Base-by-base conservation (phyloP, 1,284 basidiomycete genomes). In the Tylopilus sp. region DNA sequence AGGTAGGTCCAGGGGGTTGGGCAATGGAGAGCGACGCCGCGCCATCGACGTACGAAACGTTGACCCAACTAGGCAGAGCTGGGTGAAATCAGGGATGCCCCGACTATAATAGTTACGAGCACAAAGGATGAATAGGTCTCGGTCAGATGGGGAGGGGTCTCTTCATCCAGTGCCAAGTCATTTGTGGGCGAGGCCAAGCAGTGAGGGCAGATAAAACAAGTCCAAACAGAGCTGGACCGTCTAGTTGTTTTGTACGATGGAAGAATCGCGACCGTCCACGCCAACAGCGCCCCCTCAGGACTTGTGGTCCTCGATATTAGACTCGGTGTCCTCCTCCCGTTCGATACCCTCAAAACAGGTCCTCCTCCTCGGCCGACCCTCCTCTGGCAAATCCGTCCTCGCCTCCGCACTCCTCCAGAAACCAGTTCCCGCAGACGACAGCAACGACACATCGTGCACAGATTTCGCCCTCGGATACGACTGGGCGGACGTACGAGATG, bases 391-490 rank as follows among this genome's bases (percentile, higher is more conserved):
- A 67, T 86, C 86, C 1, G 77, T 84, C 0, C 66, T 93, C 16
- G 78, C 80, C 0, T 74, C 83, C 25, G 81, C 84, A 0, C 68
- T 92, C 10, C 71, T 91, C n/a, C 79, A 86, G 64, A 87, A 82
- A 66, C 73, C 78, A 11, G 61, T 63, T 13, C 12, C 38, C 1
- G 56, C 71, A 29, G 79, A 83, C 46, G 80, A 81, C 46, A 72
- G 70, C 30, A 81, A 80, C 55, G 79, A 83, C 45, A 78, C 81
- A 35, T 66, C 70, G 33, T 64, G 66, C 53, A 68, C 71, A 8
- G 87, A 92, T 59, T 88, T 93, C 67, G 88, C 91, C 0, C 69
- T 95, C 49, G 91, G 91, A 29, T 96, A 93, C 62, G 86, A 93
- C 59, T 92, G 89, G 76, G 78, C 89, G 11, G 86, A 93, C 63